A percentile compares a stretch with the other conserved stretches of the same genome.
Evolutionary conservation across 2,329 filamentous ascomycete genomes (phyloP).

Genomic region (Trichophaea hybrida): DNA sequence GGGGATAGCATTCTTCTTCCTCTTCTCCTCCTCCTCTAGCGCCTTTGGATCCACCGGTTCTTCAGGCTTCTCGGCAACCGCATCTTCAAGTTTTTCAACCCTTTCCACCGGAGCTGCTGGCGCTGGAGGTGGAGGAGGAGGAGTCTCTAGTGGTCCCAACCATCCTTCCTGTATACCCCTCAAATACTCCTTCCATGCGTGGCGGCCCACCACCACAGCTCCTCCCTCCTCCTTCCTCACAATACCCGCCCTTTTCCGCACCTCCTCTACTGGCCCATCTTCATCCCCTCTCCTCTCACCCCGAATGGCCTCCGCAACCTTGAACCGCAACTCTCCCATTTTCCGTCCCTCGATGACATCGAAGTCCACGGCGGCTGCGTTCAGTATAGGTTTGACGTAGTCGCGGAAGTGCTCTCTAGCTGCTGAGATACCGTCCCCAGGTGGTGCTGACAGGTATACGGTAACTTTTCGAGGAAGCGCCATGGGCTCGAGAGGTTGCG

Average conservation of each 20-base stretch:
- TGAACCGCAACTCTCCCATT: slow-evolving; percentile 83
- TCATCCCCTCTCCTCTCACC: slow-evolving; percentile 45
- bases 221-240: slow-evolving; percentile 57
- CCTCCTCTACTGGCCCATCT: slow-evolving; percentile 45
- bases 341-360: slow-evolving; percentile 84
- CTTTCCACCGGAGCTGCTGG: slow-evolving; percentile 15
- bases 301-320: slow-evolving; percentile 72
- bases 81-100: slow-evolving; percentile 27
- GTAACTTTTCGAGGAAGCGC: slow-evolving; percentile 72
- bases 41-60: slow-evolving; percentile 23
- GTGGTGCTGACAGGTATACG: slow-evolving; percentile 71
- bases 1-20: slow-evolving; percentile 34
- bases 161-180: slow-evolving; percentile 90
- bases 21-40: slow-evolving; percentile 38
- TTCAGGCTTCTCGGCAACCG: slow-evolving; percentile 28
- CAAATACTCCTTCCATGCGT: slow-evolving; percentile 96
- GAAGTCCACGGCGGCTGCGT: slow-evolving; percentile 84
- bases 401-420: slow-evolving; percentile 94
- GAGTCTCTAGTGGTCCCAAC: slow-evolving; percentile 67
- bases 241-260: slow-evolving; percentile 52
- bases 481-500: slow-evolving; percentile 56
- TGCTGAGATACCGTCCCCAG: slow-evolving; percentile 65
- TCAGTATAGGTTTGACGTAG: slow-evolving; percentile 85
- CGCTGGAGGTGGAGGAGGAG: slow-evolving; percentile 27
- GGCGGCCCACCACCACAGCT: slow-evolving; percentile 76